Evolutionary conservation across 2,329 filamentous ascomycete species (phyloP).

Genomic region (Trichophyton mentagrophytes): DNA sequence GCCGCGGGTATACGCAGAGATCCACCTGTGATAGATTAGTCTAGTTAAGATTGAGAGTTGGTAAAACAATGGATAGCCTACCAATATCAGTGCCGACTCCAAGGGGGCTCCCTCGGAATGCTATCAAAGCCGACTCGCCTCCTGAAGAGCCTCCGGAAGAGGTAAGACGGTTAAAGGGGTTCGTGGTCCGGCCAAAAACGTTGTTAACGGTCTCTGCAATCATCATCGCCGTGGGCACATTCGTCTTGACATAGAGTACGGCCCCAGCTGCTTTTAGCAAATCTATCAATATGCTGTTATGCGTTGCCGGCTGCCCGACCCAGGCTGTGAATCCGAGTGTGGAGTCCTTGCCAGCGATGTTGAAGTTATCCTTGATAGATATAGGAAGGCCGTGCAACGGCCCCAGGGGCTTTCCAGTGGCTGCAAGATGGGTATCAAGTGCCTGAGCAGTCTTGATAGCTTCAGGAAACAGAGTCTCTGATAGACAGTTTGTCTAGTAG

Average conservation of each 20-base stretch:
- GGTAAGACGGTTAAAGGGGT: constrained; percentile 23
- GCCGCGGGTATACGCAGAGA: constrained; percentile 33
- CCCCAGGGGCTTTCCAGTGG: constrained; percentile 14
- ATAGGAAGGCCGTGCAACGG: constrained; percentile 20
- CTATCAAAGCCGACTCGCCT: constrained; percentile 28
- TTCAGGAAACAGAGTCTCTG: constrained; percentile 42
- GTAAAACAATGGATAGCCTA: neutral
- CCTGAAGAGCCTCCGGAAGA: constrained; percentile 27
- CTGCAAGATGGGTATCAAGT: constrained; percentile 20
- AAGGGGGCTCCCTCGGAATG: constrained; percentile 25
- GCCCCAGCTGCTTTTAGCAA: constrained; percentile 44
- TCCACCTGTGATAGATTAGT: constrained; percentile 21
- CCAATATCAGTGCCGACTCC: constrained; percentile 33
- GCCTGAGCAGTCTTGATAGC: constrained; percentile 26
- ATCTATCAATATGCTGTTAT: constrained; percentile 45
- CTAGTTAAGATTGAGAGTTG: neutral
- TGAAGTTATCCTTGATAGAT: constrained; percentile 27
- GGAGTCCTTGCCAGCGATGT: constrained; percentile 18
- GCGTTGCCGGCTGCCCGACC: constrained; percentile 30
- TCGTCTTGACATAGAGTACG: constrained; percentile 32
- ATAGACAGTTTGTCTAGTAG: constrained; percentile 48
- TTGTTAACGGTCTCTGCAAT: constrained; percentile 34
- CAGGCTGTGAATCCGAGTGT: constrained; percentile 13
- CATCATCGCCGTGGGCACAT: constrained; percentile 32
- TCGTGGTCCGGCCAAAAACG: constrained; percentile 31